These are phyloP conservation scores for Jackrogersella minutella DNA, from an alignment of 495 filamentous ascomycete species.

Conservation along the genomic window DNA sequence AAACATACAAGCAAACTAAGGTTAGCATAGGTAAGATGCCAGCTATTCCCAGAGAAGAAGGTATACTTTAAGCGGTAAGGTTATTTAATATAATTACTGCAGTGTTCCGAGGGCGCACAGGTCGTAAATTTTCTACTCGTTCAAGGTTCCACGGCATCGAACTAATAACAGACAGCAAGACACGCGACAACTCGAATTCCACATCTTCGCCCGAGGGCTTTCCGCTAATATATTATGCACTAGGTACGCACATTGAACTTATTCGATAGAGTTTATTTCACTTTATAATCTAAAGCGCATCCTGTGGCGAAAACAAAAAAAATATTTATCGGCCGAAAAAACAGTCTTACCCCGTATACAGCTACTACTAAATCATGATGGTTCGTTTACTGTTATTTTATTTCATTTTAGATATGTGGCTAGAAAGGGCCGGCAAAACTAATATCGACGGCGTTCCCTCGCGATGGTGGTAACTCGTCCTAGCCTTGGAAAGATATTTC, in stretches of 20 bases:
- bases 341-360: not conserved
- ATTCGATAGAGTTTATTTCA: not conserved
- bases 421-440: not conserved
- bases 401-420: not conserved
- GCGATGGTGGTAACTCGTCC: not conserved
- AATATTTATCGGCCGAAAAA: not conserved
- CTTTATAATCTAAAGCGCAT: not conserved
- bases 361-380: not conserved
- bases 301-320: not conserved
- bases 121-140: not conserved
- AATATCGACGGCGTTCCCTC: not conserved
- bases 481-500: conserved; percentile 1
- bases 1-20: conserved; percentile 4
- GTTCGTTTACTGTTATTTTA: not conserved
- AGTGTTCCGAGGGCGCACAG: not conserved
- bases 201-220: not conserved
- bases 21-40: not conserved
- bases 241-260: not conserved
- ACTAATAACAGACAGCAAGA: not conserved
- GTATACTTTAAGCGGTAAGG: conserved; percentile 8
- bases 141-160: conserved; percentile 4
- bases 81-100: too few relatives aligned
- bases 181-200: not conserved
- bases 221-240: not conserved
- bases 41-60: conserved; percentile 36